Conservation (phyloP, 352 stramenopile genomes). For the Globisporangium spinosum region DNA sequence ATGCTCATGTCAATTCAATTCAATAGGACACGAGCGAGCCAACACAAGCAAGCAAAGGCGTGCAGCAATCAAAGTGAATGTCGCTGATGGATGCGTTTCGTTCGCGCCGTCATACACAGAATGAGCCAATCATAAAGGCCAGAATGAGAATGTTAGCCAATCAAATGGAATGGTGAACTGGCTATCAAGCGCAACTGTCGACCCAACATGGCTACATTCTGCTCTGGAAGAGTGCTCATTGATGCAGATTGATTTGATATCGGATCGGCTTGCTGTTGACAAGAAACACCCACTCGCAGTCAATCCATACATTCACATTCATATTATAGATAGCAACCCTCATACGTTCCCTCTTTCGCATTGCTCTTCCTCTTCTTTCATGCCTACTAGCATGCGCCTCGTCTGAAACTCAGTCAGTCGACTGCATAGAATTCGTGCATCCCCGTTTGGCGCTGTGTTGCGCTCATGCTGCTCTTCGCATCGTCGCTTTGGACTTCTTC, state of each 20-base stretch:
- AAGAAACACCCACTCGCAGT: neutral
- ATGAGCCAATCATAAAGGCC: neutral
- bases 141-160: neutral
- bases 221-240: too few relatives aligned
- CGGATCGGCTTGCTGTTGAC: neutral
- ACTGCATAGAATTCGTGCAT: neutral
- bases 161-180: neutral
- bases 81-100: neutral
- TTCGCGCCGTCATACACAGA: neutral
- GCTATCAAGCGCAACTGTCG: neutral
- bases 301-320: slow-evolving; percentile 7
- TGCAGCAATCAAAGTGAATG: neutral
- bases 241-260: neutral
- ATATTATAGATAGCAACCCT: slow-evolving; percentile 9
- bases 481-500: neutral
- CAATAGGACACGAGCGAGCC: neutral
- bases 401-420: neutral
- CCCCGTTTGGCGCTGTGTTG: neutral
- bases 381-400: neutral
- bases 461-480: neutral
- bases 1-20: neutral
- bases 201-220: neutral
- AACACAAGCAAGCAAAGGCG: neutral
- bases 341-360: neutral
- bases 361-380: neutral